phyloP scores from a whole-genome alignment of 306 rosid species.

The Geum urbanum region DNA sequence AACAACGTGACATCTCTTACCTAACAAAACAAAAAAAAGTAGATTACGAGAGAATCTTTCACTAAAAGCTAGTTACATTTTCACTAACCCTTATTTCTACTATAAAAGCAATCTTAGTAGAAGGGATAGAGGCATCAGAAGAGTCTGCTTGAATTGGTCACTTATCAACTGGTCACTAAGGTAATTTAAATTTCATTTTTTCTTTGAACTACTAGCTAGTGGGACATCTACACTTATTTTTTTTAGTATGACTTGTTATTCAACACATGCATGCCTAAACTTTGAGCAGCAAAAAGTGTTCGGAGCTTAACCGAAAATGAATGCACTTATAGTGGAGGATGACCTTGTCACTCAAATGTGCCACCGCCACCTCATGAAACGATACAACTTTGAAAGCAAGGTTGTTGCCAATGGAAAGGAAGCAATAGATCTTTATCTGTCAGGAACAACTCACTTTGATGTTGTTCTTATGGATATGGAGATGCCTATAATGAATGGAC shows the following conservation, averaged over 20 bases:
- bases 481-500: constrained; percentile 34
- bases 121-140: neutral
- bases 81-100: neutral
- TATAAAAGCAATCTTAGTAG: neutral
- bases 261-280: neutral
- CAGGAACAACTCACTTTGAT: constrained; percentile 28
- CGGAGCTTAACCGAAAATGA: neutral
- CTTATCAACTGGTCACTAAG: neutral
- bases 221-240: neutral
- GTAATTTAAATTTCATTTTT: neutral
- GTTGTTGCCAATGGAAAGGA: constrained; percentile 25
- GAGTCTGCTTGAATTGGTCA: neutral
- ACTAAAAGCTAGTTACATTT: neutral
- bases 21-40: neutral
- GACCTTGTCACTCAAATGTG: constrained; percentile 2
- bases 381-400: constrained; percentile 7
- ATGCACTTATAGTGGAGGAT: constrained; percentile 32
- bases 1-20: neutral
- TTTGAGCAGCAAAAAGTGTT: neutral
- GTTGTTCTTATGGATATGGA: constrained; percentile 34
- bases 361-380: constrained; percentile 6
- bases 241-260: neutral
- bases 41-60: neutral
- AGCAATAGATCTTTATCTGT: constrained; percentile 25
- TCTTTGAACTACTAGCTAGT: neutral